Conservation (phyloP, 371 early-diverging fungal genomes). For the Rhizopus sp. region DNA sequence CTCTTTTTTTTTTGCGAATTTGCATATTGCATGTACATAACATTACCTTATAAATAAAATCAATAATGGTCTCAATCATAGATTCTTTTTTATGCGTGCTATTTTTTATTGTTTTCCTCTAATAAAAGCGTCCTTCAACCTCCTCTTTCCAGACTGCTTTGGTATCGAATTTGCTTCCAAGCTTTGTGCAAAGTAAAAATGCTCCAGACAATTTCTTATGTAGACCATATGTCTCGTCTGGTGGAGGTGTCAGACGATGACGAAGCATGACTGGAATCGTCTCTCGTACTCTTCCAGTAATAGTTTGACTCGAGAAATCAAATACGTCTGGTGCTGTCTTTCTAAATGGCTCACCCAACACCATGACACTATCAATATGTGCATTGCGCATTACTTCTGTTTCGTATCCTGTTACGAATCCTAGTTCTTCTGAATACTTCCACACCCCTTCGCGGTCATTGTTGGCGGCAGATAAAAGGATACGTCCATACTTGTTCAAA, state of each 20-base stretch:
- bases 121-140: conserved; percentile 24
- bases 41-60: too few species aligned
- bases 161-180: conserved; percentile 76
- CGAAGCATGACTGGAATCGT: conserved; percentile 94
- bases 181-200: conserved; percentile 87
- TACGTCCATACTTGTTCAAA: conserved; percentile 72
- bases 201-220: conserved; percentile 95
- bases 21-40: too few species aligned
- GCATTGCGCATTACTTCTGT: conserved; percentile 85
- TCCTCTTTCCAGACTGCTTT: conserved; percentile 65
- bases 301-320: conserved; percentile 81
- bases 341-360: conserved; percentile 87
- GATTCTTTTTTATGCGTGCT: too few species aligned
- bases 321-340: conserved; percentile 56
- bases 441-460: conserved; percentile 77
- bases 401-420: conserved; percentile 94
- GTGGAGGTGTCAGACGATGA: conserved; percentile 94
- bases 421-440: conserved; percentile 77
- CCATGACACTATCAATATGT: conserved; percentile 87
- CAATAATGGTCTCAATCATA: too few species aligned
- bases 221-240: conserved; percentile 94
- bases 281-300: conserved; percentile 80
- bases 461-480: conserved; percentile 74
- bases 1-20: not conserved
- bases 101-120: not conserved